Evolutionary conservation across 73 alveolate genomes (phyloP).

Genomic region (Paramecium caudatum): DNA sequence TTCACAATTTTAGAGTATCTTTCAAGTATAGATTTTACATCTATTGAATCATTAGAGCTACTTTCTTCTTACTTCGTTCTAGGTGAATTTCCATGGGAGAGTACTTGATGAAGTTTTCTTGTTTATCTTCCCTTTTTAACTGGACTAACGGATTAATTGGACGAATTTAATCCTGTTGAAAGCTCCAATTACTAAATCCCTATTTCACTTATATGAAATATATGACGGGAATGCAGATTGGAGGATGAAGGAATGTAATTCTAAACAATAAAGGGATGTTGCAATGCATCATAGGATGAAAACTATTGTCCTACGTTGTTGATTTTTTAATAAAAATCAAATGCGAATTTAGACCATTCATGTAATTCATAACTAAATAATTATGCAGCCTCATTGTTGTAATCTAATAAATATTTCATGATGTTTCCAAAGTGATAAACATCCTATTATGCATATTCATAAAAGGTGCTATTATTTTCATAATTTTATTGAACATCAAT

Average conservation of each 20-base stretch:
- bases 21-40: constrained; percentile 33
- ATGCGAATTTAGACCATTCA: constrained; percentile 26
- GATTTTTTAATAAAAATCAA: constrained; percentile 28
- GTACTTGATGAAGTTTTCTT: neutral
- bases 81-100: neutral
- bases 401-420: constrained; percentile 36
- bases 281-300: neutral
- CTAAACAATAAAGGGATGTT: neutral
- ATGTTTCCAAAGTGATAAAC: neutral
- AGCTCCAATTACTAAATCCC: constrained; percentile 15
- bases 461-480: neutral
- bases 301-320: neutral
- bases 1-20: neutral
- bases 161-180: constrained; percentile 10
- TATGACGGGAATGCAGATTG: neutral
- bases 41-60: constrained; percentile 32
- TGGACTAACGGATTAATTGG: constrained; percentile 30
- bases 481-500: neutral
- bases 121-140: neutral
- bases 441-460: neutral
- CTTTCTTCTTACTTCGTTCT: neutral
- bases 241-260: neutral
- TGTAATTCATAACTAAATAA: constrained; percentile 6
- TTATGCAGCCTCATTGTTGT: constrained; percentile 33
- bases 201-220: constrained; percentile 20